Evolutionary conservation across 495 filamentous ascomycete species (phyloP), one percentile per base, ranked within the genome.

Genomic region (Trichocladium antarcticum): DNA sequence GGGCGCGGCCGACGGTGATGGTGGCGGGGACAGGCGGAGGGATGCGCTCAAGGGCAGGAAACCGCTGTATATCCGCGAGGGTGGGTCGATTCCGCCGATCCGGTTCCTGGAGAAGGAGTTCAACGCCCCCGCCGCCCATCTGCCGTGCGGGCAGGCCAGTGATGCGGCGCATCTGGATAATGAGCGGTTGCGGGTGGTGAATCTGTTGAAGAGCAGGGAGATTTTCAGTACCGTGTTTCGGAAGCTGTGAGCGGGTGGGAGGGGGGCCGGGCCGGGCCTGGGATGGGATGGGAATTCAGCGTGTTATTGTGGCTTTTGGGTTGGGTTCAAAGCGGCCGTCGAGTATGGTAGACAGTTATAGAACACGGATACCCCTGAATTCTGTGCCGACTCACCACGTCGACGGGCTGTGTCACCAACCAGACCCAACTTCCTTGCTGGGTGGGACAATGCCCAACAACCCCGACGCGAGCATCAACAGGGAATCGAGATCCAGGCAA

Each of bases 81-180:
- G 92, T 2, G 92, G 92, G 3, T 89, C 84, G 0, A 97, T 98
- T 54, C 89, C 93, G 1, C 82, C 85, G 0, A 95, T 95, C 49
- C 71, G 92, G 9, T 97, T 97, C 63, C 63, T 98, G 39, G 92
- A 98, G 63, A 92, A 94, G 67, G 89, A 94, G 57, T 97, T 97
- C 59, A 76, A 76, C 1, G 92, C 92, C 0, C 88, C 89, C 0
- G 92, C 93, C 0, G 92, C 92, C 0, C 90, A 97, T 65, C 61
- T 98, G 35, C 93, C 92, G 0, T 95, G 89, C 59, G 92, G 92
- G 1, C 92, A 97, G 64, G 88, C 89, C 36, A 96, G 88, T 59
- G 92, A 98, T 62, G 78, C 79, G 44, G 92, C 89, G 21, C 92
- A 98, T 79, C 66, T 98, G 66, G 87, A 93, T 57, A 96, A 97